These are phyloP conservation scores for Pterocarpus santalinus DNA, from an alignment of 306 rosid genomes.

Conservation along the genomic window DNA sequence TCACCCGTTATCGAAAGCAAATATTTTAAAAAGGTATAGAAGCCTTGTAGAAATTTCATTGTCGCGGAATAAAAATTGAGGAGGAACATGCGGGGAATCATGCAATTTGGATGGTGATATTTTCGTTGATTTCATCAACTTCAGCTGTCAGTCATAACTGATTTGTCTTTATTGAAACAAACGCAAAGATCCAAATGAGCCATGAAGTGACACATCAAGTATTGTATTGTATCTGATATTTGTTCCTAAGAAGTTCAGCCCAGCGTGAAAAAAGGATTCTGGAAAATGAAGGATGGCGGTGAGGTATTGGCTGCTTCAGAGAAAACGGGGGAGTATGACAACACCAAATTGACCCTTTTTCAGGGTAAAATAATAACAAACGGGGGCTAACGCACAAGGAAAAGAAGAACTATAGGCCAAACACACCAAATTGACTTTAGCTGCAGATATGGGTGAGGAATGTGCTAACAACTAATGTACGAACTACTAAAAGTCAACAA, in stretches of 20 bases:
- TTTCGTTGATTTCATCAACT: conserved; percentile 40
- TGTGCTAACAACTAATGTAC: background rate
- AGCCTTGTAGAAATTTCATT: background rate
- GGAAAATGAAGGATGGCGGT: background rate
- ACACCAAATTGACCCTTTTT: background rate
- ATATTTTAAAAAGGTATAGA: background rate
- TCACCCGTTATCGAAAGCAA: background rate
- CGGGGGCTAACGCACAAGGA: background rate
- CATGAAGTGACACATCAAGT: background rate
- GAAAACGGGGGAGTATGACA: background rate
- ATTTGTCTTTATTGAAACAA: conserved; percentile 39
- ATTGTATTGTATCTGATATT: background rate
- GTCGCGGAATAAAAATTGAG: background rate
- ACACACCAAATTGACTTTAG: background rate
- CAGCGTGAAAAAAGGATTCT: background rate
- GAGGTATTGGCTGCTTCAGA: conserved; percentile 3
- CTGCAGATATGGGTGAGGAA: background rate
- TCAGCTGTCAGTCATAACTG: conserved; percentile 10
- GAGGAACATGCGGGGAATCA: conserved; percentile 7
- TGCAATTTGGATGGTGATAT: conserved; percentile 42
- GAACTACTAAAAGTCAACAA: background rate
- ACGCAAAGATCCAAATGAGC: background rate
- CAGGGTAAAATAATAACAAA: background rate
- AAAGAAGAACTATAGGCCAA: no score
- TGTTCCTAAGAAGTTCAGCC: conserved; percentile 46